Evolutionary conservation across 2,329 filamentous ascomycete species (phyloP).

Genomic region (Ceratocystis albifundus): DNA sequence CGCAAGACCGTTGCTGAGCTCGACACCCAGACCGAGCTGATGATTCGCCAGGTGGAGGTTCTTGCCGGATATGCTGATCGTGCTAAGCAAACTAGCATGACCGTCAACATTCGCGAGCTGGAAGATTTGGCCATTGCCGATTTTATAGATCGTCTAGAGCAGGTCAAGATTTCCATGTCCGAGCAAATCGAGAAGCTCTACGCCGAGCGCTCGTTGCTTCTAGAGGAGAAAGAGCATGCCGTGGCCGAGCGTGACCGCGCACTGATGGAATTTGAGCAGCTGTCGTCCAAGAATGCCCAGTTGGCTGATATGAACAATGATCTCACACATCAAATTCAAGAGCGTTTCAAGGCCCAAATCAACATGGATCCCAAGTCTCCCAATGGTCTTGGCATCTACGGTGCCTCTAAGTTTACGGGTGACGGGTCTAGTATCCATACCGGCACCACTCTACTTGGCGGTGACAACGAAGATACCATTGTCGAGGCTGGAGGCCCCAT

Average conservation of each 20-base stretch:
- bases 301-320: constrained; percentile 92
- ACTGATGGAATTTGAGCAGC: constrained; percentile 86
- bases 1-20: constrained; percentile 89
- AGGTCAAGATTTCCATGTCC: constrained; percentile 48
- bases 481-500: constrained; percentile 72
- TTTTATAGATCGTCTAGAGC: constrained; percentile 63
- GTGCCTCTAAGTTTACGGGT: constrained; percentile 38
- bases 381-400: constrained; percentile 48
- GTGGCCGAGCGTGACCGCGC: constrained; percentile 83
- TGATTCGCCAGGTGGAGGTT: constrained; percentile 81
- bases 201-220: constrained; percentile 63
- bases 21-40: constrained; percentile 89
- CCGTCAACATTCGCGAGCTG: constrained; percentile 67
- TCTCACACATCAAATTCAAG: constrained; percentile 86
- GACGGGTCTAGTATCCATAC: constrained; percentile 45
- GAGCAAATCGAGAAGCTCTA: constrained; percentile 49
- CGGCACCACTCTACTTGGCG: constrained; percentile 42
- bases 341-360: constrained; percentile 73
- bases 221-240: constrained; percentile 74
- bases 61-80: constrained; percentile 78
- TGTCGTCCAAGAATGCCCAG: constrained; percentile 89
- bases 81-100: constrained; percentile 70
- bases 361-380: constrained; percentile 36
- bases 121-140: constrained; percentile 88
- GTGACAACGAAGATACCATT: constrained; percentile 55